Evolutionary conservation across 2,329 filamentous ascomycete species (phyloP).

Genomic region (Talaromyces sp.): DNA sequence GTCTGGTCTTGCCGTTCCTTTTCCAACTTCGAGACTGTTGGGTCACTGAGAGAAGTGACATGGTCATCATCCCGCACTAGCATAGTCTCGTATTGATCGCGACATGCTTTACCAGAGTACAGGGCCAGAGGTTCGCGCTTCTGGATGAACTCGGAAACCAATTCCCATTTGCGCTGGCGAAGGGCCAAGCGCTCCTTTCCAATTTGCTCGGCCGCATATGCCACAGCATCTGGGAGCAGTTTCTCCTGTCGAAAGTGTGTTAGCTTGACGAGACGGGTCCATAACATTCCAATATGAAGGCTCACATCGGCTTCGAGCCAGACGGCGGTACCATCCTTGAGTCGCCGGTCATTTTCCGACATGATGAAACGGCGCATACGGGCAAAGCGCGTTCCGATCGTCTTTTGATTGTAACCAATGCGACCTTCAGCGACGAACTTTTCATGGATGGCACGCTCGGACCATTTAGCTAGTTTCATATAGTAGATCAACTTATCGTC

Average conservation of each 20-base stretch:
- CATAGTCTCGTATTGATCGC: conserved; percentile 4
- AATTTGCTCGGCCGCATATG: conserved; percentile 29
- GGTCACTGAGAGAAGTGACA: not conserved
- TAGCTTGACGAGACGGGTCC: conserved; percentile 21
- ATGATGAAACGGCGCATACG: conserved; percentile 45
- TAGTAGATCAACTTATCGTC: conserved; percentile 43
- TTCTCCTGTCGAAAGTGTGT: conserved; percentile 37
- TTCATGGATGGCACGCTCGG: conserved; percentile 41
- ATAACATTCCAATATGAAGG: not conserved
- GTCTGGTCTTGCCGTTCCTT: conserved; percentile 1
- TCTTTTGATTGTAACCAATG: conserved; percentile 45
- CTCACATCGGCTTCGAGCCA: conserved; percentile 50
- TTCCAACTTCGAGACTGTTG: not conserved
- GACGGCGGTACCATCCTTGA: conserved; percentile 47
- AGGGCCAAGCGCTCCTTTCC: conserved; percentile 31
- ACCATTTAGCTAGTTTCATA: conserved; percentile 33
- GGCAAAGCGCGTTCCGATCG: conserved; percentile 47
- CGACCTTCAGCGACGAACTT: conserved; percentile 42
- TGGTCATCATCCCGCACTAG: not conserved
- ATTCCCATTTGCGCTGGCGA: conserved; percentile 42
- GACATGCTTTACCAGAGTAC: conserved; percentile 47
- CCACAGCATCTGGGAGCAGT: conserved; percentile 6
- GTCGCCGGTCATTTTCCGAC: conserved; percentile 42
- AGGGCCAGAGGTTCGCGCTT: conserved; percentile 36
- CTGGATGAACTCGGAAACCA: conserved; percentile 43